Conservation (phyloP, 805 yeast genomes). For the Cyberlindnera xylosilytica region DNA sequence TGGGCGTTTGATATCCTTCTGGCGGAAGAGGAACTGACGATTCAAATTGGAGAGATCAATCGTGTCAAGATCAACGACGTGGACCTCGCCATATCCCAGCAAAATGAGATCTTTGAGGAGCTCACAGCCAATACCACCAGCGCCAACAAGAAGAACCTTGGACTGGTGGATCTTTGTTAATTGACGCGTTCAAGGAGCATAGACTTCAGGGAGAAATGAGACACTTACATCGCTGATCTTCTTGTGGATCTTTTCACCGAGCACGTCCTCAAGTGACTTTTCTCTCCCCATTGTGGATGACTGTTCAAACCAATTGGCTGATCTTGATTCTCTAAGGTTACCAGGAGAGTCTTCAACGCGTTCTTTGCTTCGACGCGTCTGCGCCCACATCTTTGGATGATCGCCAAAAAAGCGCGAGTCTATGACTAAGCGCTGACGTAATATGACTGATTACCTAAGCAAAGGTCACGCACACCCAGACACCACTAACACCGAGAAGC, state of each 20-base stretch:
- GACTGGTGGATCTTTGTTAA: conserved; percentile 25
- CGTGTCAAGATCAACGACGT: conserved; percentile 92
- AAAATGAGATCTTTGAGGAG: conserved; percentile 74
- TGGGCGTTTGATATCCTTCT: conserved; percentile 84
- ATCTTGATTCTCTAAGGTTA: no score
- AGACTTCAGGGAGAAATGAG: neutral
- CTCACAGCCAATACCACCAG: conserved; percentile 97
- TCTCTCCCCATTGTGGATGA: conserved; percentile 18
- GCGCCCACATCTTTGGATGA: neutral
- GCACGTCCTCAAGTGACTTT: conserved; percentile 15
- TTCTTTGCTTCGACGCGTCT: neutral
- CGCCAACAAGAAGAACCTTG: conserved; percentile 82
- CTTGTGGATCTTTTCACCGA: conserved; percentile 13
- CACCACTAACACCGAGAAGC: conserved; percentile 1
- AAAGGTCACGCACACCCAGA: conserved; percentile 7
- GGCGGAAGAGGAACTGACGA: conserved; percentile 87
- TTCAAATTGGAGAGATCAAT: conserved; percentile 90
- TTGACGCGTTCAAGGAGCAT: neutral
- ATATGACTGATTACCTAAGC: conserved; percentile 1
- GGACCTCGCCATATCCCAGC: conserved; percentile 82
- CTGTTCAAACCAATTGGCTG: no score
- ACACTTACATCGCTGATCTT: conserved; percentile 16
- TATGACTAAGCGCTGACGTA: conserved; percentile 1
- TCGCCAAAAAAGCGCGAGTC: no score
- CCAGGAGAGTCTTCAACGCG: no score